Conservation (phyloP, 495 filamentous ascomycete species). For the Annulohypoxylon nitens region DNA sequence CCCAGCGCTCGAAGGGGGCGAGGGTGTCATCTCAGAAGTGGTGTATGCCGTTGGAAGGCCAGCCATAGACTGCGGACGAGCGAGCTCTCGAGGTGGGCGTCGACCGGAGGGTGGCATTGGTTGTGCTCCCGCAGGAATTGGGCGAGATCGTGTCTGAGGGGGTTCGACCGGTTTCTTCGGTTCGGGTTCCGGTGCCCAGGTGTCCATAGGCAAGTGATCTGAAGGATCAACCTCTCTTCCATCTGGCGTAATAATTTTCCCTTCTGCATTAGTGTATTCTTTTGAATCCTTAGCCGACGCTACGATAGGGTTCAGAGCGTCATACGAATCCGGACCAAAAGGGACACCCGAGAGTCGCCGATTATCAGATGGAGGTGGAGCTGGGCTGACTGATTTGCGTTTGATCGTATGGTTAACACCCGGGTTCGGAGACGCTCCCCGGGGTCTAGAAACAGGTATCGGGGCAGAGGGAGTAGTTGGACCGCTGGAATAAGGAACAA, state of each 20-base stretch:
- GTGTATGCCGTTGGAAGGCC: conserved; percentile 36
- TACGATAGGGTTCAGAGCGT: conserved; percentile 74
- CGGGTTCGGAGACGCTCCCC: conserved; percentile 72
- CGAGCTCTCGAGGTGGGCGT: conserved; percentile 41
- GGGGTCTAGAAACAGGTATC: conserved; percentile 53
- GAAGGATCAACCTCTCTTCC: conserved; percentile 92
- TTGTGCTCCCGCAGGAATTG: conserved; percentile 61
- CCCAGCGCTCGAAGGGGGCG: conserved; percentile 44
- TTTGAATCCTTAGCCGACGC: conserved; percentile 51
- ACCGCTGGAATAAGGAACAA: conserved; percentile 57
- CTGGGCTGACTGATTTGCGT: conserved; percentile 83
- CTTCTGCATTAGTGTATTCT: conserved; percentile 61
- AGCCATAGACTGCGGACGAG: conserved; percentile 44
- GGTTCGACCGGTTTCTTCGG: conserved; percentile 69
- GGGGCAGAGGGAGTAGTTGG: conserved; percentile 52
- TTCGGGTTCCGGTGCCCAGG: conserved; percentile 95
- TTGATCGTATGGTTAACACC: conserved; percentile 65
- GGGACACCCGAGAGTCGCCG: conserved; percentile 74
- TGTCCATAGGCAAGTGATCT: conserved; percentile 90
- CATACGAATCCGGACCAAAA: conserved; percentile 91
- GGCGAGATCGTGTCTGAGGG: conserved; percentile 58
- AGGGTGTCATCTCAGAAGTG: conserved; percentile 51
- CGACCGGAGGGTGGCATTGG: conserved; percentile 56
- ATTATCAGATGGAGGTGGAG: conserved; percentile 68
- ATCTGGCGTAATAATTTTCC: conserved; percentile 82